These are phyloP conservation scores for Myrica gale DNA, from an alignment of 306 rosid genomes.

Conservation along the genomic window DNA sequence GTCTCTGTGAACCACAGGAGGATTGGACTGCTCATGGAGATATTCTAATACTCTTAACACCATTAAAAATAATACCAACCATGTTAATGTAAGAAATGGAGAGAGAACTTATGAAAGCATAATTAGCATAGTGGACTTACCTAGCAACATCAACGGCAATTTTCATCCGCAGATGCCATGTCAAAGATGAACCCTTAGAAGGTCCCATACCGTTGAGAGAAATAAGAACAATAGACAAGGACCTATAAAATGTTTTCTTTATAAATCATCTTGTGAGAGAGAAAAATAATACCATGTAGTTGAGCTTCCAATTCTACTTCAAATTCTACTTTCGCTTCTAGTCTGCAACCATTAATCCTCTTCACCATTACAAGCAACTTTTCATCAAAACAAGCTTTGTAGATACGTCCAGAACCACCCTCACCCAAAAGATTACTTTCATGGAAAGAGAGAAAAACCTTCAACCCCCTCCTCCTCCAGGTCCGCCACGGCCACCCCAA, in stretches of 20 bases:
- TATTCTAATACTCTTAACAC: constrained; percentile 72
- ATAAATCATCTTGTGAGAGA: neutral
- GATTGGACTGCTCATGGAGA: constrained; percentile 85
- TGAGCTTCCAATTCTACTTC: constrained; percentile 79
- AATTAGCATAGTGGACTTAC: constrained; percentile 35
- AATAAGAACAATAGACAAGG: constrained; percentile 11
- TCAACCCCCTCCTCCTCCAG: no score
- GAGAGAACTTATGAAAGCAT: neutral
- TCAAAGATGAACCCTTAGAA: constrained; percentile 55
- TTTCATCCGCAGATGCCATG: constrained; percentile 79
- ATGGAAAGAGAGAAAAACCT: no score
- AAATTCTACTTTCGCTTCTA: constrained; percentile 64
- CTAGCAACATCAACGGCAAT: constrained; percentile 82
- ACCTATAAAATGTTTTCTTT: constrained; percentile 19
- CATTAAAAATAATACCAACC: constrained; percentile 14
- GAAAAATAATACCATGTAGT: constrained; percentile 52
- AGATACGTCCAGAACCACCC: constrained; percentile 56
- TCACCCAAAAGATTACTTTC: constrained; percentile 56
- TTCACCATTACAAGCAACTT: constrained; percentile 67
- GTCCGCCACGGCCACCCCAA: no score
- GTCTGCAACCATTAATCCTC: constrained; percentile 42
- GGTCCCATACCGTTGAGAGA: constrained; percentile 54
- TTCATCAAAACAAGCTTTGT: constrained; percentile 68
- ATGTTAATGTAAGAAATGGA: constrained; percentile 12
- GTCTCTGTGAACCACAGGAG: constrained; percentile 77